Conservation (phyloP, 805 yeast species). For the Pichia phayaonensis region DNA sequence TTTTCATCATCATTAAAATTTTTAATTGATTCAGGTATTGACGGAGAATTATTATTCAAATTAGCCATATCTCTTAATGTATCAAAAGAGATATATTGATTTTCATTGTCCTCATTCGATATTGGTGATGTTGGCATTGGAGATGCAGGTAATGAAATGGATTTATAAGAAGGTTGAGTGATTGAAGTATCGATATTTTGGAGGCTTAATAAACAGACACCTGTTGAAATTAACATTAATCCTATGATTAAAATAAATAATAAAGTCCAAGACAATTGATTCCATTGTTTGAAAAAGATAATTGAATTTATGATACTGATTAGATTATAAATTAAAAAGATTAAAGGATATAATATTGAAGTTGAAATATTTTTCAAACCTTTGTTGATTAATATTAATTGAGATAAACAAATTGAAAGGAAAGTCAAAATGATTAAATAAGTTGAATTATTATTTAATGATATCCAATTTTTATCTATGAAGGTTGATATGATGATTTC, state of each 20-base stretch:
- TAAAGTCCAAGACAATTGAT: slow-evolving; percentile 27
- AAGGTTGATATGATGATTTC: slow-evolving; percentile 51
- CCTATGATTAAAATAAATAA: slow-evolving; percentile 38
- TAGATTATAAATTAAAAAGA: slow-evolving; percentile 76
- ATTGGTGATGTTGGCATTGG: not conserved
- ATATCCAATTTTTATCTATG: slow-evolving; percentile 23
- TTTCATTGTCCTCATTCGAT: not conserved
- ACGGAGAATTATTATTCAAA: not conserved
- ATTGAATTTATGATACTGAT: slow-evolving; percentile 60
- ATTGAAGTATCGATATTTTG: slow-evolving; percentile 24
- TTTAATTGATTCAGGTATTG: not conserved
- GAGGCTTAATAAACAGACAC: slow-evolving; percentile 63
- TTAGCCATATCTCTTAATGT: slow-evolving; percentile 24
- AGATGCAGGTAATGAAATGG: not conserved
- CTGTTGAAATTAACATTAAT: slow-evolving; percentile 47
- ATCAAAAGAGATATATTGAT: slow-evolving; percentile 35
- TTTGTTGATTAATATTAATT: slow-evolving; percentile 63
- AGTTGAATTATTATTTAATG: slow-evolving; percentile 33
- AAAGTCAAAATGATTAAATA: slow-evolving; percentile 49
- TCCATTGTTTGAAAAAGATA: slow-evolving; percentile 48
- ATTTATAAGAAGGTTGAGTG: not conserved
- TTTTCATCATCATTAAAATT: not conserved
- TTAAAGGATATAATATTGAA: slow-evolving; percentile 73
- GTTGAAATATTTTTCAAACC: slow-evolving; percentile 69
- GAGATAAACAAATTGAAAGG: slow-evolving; percentile 58